Evolutionary conservation across 2,329 filamentous ascomycete genomes (phyloP).

Genomic region (Leptographium lundbergii): DNA sequence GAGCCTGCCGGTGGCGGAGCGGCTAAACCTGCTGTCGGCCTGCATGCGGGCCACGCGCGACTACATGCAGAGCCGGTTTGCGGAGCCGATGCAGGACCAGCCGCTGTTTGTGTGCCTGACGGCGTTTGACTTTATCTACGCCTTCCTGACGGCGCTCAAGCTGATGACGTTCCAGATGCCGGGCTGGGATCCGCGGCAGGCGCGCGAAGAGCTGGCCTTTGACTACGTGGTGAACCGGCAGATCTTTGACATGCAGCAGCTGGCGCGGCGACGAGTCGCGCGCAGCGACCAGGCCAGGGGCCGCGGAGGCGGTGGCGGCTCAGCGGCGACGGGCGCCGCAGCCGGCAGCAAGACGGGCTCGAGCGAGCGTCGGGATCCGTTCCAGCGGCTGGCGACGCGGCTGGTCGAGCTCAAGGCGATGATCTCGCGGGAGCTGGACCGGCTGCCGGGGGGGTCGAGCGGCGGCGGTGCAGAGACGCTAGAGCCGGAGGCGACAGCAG

Average conservation of each 20-base stretch:
- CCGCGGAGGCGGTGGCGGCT: neutral
- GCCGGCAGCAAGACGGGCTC: neutral
- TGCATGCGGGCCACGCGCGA: slow-evolving; percentile 27
- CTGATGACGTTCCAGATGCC: slow-evolving; percentile 31
- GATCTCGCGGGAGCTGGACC: slow-evolving; percentile 9
- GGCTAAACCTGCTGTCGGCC: slow-evolving; percentile 32
- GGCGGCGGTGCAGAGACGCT: neutral
- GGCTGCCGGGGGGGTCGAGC: neutral
- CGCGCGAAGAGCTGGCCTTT: slow-evolving; percentile 24
- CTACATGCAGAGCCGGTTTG: slow-evolving; percentile 24
- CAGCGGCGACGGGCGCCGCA: neutral
- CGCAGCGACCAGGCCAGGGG: neutral
- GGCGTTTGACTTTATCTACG: slow-evolving; percentile 34
- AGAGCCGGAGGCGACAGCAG: neutral
- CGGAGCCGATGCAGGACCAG: slow-evolving; percentile 12
- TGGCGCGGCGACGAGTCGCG: slow-evolving; percentile 14
- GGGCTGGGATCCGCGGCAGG: slow-evolving; percentile 30
- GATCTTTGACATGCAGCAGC: slow-evolving; percentile 17
- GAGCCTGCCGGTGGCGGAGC: slow-evolving; percentile 23
- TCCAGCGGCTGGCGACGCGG: slow-evolving; percentile 11
- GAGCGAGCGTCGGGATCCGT: slow-evolving; percentile 6
- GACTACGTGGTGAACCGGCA: slow-evolving; percentile 18
- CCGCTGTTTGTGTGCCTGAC: slow-evolving; percentile 30
- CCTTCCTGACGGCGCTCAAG: slow-evolving; percentile 32
- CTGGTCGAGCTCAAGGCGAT: slow-evolving; percentile 10